Conservation (phyloP, 495 filamentous ascomycete species). For the Amniculicola lignicola region DNA sequence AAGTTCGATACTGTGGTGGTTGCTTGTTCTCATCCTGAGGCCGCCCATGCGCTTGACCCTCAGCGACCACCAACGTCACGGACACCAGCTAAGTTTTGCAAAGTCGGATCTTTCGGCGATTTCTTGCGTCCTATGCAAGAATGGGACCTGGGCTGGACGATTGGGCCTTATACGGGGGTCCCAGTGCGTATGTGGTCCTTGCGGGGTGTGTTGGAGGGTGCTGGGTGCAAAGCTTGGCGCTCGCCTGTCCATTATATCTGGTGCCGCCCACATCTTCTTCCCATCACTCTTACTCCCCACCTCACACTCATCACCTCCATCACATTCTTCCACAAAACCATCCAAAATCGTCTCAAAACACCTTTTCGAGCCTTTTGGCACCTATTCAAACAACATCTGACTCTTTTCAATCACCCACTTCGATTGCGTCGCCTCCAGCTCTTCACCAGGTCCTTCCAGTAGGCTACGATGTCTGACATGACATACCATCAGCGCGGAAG, state of each 20-base stretch:
- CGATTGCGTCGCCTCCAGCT: background rate
- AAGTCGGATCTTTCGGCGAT: too few relatives aligned
- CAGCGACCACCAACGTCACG: too few relatives aligned
- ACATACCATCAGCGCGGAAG: background rate
- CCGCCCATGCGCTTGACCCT: too few relatives aligned
- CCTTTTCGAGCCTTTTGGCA: background rate
- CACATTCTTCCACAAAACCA: slow-evolving; percentile 13
- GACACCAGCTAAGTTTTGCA: too few relatives aligned
- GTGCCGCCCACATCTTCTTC: slow-evolving; percentile 16
- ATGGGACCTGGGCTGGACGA: too few relatives aligned
- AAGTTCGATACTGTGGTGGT: too few relatives aligned
- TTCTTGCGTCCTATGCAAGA: too few relatives aligned
- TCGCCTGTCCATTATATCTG: slow-evolving; percentile 12
- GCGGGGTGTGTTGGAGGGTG: too few relatives aligned
- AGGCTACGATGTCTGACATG: background rate
- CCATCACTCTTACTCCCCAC: slow-evolving; percentile 25
- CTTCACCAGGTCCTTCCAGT: slow-evolving; percentile 11
- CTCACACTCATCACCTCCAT: slow-evolving; percentile 14
- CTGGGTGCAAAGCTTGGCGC: too few relatives aligned
- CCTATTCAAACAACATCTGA: background rate
- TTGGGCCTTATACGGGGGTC: too few relatives aligned
- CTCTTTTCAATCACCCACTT: slow-evolving; percentile 1
- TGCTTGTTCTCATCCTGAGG: too few relatives aligned
- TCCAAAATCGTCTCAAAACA: slow-evolving; percentile 14
- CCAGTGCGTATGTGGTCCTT: too few relatives aligned